Evolutionary conservation across 371 early-diverging fungal genomes (phyloP), one percentile per base, ranked within the genome.

Genomic region (Mortierella sp.): DNA sequence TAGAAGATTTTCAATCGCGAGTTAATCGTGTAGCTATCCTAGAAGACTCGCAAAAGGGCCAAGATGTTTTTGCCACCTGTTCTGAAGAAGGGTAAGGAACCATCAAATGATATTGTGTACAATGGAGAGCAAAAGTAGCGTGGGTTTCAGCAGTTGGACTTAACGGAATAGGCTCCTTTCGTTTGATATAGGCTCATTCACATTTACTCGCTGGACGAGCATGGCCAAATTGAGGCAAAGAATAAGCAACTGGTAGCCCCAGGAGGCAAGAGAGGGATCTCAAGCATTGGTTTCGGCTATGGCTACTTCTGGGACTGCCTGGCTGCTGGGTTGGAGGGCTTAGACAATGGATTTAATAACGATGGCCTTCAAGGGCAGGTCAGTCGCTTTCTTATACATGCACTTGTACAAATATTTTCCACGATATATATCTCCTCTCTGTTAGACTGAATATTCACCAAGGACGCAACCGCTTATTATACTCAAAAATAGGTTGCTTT

Each of bases 41-140:
- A 12, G 68, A 68, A 28, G 55, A 67, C 10, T 40, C 72, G 0
- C 31, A 49, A 4, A 19, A 58, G 23, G 49, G 43, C 4, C 56
- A 75, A 12, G 81, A 80, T 47, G 40, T 80, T 1, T 80, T 80
- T 26, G 81, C 81, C 6, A 61, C 81, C 0, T 75, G 72, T 23
- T 75, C 81, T 3, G 54, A 64, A 12, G 55, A 67, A 19, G 80
- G 80, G 80, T 80, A 61, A 7, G 32, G 22, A 47, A n/a, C 47
- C 40, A 40, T 13, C 13, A 40, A 40, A 40, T 10, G 10, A 40
- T 10, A n/a, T n/a, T n/a, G n/a, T n/a, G n/a, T n/a, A 15, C 10
- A 40, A 15, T 40, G 10, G 40, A 15, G n/a, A 19, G 49, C 49
- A 23, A n/a, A n/a, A n/a, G 23, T 49, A 2, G 3, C 19, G 23